These are phyloP conservation scores for Arctostaphylos glauca DNA, from an alignment of 148 eudicot genomes.

Conservation along the genomic window DNA sequence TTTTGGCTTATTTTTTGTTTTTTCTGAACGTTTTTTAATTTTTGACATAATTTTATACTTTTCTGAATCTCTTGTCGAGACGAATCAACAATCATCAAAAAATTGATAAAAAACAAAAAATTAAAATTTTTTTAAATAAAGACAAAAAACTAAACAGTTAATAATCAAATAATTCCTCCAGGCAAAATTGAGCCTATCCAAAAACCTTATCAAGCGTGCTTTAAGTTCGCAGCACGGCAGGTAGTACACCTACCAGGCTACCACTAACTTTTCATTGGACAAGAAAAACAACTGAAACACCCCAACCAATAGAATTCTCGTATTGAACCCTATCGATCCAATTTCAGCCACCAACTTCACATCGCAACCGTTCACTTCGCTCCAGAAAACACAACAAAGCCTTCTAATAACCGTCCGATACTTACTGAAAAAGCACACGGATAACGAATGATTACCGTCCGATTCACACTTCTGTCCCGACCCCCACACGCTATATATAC, in stretches of 20 bases:
- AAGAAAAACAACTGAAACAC: background rate
- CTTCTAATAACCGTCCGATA: no score
- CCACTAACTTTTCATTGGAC: background rate
- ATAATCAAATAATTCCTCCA: no score
- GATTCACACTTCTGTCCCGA: background rate
- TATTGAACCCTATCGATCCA: background rate
- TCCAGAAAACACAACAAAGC: background rate
- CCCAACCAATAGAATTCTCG: background rate
- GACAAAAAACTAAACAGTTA: no score
- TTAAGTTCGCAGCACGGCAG: background rate
- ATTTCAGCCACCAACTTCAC: background rate
- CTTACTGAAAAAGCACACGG: background rate
- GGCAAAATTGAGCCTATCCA: no score
- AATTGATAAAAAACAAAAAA: no score
- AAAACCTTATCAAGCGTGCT: no score
- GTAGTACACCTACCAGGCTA: background rate
- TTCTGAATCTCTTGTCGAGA: no score
- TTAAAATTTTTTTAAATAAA: no score
- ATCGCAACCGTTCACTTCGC: background rate
- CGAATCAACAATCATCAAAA: no score
- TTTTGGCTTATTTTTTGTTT: no score
- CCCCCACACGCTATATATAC: conserved; percentile 9
- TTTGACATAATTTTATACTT: no score
- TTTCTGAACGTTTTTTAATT: no score
- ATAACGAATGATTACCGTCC: background rate